Evolutionary conservation across 2,329 filamentous ascomycete genomes (phyloP).

Genomic region (Annulohypoxylon truncatum): DNA sequence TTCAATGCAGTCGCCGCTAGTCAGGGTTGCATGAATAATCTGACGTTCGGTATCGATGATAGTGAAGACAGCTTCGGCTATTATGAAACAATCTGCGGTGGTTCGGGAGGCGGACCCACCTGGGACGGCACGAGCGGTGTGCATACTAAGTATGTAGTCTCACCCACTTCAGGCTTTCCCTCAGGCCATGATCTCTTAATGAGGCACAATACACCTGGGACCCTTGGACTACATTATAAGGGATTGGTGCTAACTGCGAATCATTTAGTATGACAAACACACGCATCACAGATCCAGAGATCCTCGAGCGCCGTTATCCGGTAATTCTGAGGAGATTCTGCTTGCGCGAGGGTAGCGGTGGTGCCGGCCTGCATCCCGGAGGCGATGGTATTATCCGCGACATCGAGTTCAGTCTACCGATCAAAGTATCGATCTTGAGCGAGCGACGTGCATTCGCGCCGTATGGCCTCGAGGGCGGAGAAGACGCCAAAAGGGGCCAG

Average conservation of each 20-base stretch:
- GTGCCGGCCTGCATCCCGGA: conserved; percentile 69
- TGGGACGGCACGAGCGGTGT: conserved; percentile 78
- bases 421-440: conserved; percentile 77
- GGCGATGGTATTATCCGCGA: conserved; percentile 77
- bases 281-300: conserved; percentile 77
- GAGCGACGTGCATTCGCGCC: conserved; percentile 77
- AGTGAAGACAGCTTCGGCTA: background rate
- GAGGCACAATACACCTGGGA: too few relatives aligned
- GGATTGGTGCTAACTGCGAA: background rate
- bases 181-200: background rate
- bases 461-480: conserved; percentile 86
- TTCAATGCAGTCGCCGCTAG: background rate
- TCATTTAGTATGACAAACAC: conserved; percentile 74
- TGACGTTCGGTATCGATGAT: background rate
- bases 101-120: background rate
- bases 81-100: background rate
- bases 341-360: conserved; percentile 67
- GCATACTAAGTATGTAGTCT: conserved; percentile 69
- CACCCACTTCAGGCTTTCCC: too few relatives aligned
- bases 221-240: background rate
- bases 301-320: conserved; percentile 77
- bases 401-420: conserved; percentile 77
- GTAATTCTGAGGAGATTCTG: conserved; percentile 75
- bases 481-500: conserved; percentile 79
- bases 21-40: background rate